A percentile compares a stretch with the other conserved stretches of the same genome.
Evolutionary conservation across 2,329 filamentous ascomycete species (phyloP).

Genomic region (Macrophomina phaseolina): DNA sequence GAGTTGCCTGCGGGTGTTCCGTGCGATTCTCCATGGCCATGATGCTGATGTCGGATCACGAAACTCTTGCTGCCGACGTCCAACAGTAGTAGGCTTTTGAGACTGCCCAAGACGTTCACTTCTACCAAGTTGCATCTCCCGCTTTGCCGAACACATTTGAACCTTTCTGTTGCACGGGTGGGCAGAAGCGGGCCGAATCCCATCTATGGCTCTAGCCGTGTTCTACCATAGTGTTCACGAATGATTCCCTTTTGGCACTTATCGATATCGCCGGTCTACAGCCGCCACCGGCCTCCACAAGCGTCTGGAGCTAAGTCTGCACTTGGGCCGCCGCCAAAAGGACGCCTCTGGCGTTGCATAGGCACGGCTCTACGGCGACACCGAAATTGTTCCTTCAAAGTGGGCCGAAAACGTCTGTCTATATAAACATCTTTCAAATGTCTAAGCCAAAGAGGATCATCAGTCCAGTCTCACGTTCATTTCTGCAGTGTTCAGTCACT

Average conservation of each 20-base stretch:
- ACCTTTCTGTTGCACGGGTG: too few species aligned
- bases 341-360: neutral
- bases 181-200: neutral
- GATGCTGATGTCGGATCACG: too few species aligned
- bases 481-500: neutral
- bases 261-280: neutral
- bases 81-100: too few species aligned
- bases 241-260: neutral
- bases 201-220: neutral
- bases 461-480: neutral
- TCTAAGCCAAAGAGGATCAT: neutral
- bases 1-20: too few species aligned
- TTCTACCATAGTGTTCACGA: neutral
- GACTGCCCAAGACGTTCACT: neutral
- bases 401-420: neutral
- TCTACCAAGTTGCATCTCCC: neutral
- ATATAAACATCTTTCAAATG: constrained; percentile 1
- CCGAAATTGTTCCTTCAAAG: neutral
- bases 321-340: neutral
- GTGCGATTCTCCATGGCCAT: too few species aligned
- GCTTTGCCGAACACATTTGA: neutral
- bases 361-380: neutral
- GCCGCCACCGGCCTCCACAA: neutral
- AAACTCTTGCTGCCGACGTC: too few species aligned
- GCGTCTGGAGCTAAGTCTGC: neutral